A percentile compares a stretch with the other conserved stretches of the same genome.
Evolutionary conservation across 805 yeast species (phyloP).

Genomic region (Kuraishia floccosa): DNA sequence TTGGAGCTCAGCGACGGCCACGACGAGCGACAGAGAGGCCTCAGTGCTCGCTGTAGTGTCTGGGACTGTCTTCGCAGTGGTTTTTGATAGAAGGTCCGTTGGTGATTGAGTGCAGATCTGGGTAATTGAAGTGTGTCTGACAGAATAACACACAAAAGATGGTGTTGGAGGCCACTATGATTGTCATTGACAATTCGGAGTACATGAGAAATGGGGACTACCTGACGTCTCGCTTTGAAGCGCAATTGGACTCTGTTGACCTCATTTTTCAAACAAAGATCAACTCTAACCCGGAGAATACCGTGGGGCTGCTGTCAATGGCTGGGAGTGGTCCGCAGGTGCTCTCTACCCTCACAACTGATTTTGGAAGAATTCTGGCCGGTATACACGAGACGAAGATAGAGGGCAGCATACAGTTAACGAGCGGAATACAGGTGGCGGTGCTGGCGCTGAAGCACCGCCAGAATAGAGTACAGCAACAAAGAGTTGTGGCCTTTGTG

Average conservation of each 20-base stretch:
- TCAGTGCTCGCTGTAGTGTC: no score
- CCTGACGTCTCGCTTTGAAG: conserved; percentile 78
- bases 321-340: conserved; percentile 84
- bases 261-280: conserved; percentile 78
- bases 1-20: no score
- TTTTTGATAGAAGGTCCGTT: background rate
- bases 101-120: background rate
- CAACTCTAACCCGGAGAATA: conserved; percentile 84
- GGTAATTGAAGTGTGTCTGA: background rate
- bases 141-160: conserved; percentile 26
- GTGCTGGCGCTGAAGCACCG: conserved; percentile 90
- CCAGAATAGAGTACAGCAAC: conserved; percentile 86
- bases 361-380: conserved; percentile 73
- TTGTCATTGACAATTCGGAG: conserved; percentile 92
- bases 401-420: conserved; percentile 53
- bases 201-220: conserved; percentile 94
- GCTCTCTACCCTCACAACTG: conserved; percentile 78
- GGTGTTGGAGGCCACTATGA: conserved; percentile 95
- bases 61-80: background rate
- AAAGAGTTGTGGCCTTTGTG: conserved; percentile 80
- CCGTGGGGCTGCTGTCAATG: conserved; percentile 84
- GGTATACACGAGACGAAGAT: conserved; percentile 77
- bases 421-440: conserved; percentile 88
- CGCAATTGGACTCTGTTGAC: conserved; percentile 86
- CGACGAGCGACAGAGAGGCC: no score